Percentiles rank a stretch among this genome's conserved stretches.
Conservation (phyloP, 306 rosid genomes). For the Castanea sativa region DNA sequence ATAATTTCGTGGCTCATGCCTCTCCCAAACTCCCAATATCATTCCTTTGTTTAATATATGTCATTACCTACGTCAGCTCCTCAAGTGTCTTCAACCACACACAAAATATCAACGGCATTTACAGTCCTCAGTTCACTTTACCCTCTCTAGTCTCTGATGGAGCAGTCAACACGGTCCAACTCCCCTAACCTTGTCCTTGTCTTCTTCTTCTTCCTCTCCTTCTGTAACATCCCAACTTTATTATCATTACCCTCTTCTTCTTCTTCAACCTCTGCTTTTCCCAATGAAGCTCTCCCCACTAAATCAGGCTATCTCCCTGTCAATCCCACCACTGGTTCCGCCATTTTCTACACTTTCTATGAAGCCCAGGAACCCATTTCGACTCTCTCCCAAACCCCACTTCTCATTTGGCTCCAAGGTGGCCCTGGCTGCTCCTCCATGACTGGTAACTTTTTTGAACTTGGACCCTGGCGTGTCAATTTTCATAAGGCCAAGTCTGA, state of each 20-base stretch:
- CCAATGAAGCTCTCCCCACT: conserved; percentile 62
- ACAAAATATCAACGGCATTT: too few species aligned
- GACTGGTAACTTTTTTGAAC: conserved; percentile 72
- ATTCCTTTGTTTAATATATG: too few species aligned
- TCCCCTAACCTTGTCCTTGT: not conserved
- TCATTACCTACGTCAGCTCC: too few species aligned
- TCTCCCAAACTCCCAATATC: too few species aligned
- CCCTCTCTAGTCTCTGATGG: not conserved
- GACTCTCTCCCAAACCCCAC: conserved; percentile 60
- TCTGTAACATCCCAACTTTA: not conserved
- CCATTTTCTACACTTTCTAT: conserved; percentile 76
- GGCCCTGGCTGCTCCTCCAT: conserved; percentile 96
- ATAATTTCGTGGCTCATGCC: too few species aligned
- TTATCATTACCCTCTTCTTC: conserved; percentile 5
- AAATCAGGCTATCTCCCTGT: conserved; percentile 72
- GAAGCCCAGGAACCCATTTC: conserved; percentile 62
- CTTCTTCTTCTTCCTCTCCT: not conserved
- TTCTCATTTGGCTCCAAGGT: conserved; percentile 89
- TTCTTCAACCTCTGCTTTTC: conserved; percentile 24
- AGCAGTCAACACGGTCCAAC: not conserved
- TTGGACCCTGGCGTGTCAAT: conserved; percentile 75
- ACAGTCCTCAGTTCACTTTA: too few species aligned
- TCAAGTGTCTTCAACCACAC: too few species aligned
- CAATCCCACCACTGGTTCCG: conserved; percentile 36
- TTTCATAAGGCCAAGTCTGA: conserved; percentile 18